These are phyloP conservation scores for Sarocladiaceae sp. DNA, from an alignment of 2,329 filamentous ascomycete genomes.

Conservation along the genomic window DNA sequence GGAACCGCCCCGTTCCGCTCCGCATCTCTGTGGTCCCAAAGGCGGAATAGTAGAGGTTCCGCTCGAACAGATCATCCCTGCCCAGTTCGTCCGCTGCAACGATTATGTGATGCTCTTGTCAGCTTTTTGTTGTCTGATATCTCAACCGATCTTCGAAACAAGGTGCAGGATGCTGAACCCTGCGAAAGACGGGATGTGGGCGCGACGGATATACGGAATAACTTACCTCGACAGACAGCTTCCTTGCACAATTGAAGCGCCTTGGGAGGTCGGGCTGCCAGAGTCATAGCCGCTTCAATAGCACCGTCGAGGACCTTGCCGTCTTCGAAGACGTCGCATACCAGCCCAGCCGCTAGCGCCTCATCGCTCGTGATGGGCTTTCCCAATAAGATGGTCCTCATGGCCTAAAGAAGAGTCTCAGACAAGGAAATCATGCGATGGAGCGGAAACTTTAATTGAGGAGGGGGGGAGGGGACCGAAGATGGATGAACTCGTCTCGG, in stretches of 20 bases:
- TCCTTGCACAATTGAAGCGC: conserved; percentile 23
- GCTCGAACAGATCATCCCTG: conserved; percentile 25
- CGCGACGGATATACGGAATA: neutral
- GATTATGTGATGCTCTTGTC: conserved; percentile 6
- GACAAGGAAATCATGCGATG: neutral
- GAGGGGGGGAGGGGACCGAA: neutral
- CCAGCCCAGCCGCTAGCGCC: conserved; percentile 19
- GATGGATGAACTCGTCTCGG: neutral
- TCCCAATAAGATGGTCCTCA: conserved; percentile 22
- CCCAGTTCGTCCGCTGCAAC: conserved; percentile 20
- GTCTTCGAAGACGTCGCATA: conserved; percentile 21
- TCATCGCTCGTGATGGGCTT: conserved; percentile 21
- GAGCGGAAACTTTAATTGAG: neutral
- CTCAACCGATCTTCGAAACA: neutral
- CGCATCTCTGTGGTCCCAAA: conserved; percentile 25
- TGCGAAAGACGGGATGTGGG: neutral
- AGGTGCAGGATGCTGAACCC: neutral
- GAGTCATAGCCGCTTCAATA: conserved; percentile 17
- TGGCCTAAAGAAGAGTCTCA: conserved; percentile 17
- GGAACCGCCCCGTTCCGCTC: conserved; percentile 24
- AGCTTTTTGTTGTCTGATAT: neutral
- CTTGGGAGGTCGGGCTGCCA: conserved; percentile 19
- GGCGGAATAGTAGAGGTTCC: conserved; percentile 28
- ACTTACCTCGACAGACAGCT: conserved; percentile 22
- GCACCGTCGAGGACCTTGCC: conserved; percentile 20